phyloP scores from a whole-genome alignment of 148 eudicot species.

The Camellia sinensis region DNA sequence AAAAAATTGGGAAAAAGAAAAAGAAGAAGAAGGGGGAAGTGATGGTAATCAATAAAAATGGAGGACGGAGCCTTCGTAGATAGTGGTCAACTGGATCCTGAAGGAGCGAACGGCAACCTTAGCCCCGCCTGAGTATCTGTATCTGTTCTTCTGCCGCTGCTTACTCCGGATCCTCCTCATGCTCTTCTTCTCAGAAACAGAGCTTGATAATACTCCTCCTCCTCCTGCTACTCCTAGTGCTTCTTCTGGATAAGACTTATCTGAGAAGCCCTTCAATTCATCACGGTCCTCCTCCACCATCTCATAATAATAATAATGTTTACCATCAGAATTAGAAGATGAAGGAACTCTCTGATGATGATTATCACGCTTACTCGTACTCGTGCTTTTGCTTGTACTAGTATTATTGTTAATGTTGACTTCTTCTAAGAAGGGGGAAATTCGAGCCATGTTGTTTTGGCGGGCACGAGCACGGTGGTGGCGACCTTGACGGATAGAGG shows the following conservation, averaged over 20 bases:
- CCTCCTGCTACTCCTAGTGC: not conserved
- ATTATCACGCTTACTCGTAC: too few species aligned
- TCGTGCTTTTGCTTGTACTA: too few species aligned
- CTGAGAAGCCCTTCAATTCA: not conserved
- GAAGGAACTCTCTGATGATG: not conserved
- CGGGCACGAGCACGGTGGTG: not conserved
- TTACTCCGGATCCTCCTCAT: too few species aligned
- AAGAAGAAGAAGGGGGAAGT: not conserved
- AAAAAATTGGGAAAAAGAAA: not conserved
- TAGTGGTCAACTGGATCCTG: slow-evolving; percentile 33
- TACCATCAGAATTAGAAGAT: not conserved
- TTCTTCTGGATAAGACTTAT: not conserved
- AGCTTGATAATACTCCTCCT: slow-evolving; percentile 18
- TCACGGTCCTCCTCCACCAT: not conserved
- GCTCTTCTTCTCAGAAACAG: slow-evolving; percentile 25
- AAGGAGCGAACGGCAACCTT: slow-evolving; percentile 41
- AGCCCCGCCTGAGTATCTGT: slow-evolving; percentile 30
- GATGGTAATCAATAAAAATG: not conserved
- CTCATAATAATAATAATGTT: not conserved
- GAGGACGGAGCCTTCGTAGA: slow-evolving; percentile 37
- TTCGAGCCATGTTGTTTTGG: slow-evolving; percentile 14
- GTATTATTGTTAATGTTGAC: not conserved
- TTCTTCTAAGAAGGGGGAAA: slow-evolving; percentile 27
- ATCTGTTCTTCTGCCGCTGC: not conserved
- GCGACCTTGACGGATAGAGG: not conserved